Conservation (phyloP, 2,329 filamentous ascomycete genomes). For the Penicillium sp. region DNA sequence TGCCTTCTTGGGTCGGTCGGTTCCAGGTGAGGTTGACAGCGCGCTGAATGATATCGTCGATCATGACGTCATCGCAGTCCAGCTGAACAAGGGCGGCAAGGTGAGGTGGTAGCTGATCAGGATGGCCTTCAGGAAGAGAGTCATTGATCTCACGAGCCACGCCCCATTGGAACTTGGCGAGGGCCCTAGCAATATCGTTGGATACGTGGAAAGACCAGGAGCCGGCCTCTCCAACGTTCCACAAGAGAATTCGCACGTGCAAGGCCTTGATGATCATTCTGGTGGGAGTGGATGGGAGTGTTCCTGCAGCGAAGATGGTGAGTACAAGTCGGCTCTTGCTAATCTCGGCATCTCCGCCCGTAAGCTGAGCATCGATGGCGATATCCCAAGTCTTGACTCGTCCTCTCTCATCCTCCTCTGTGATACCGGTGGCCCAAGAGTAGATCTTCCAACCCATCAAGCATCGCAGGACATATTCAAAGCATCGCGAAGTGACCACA, state of each 20-base stretch:
- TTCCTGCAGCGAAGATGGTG: constrained; percentile 84
- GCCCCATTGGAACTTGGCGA: constrained; percentile 79
- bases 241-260: constrained; percentile 85
- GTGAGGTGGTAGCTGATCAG: constrained; percentile 74
- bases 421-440: constrained; percentile 75
- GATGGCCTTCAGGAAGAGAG: constrained; percentile 51
- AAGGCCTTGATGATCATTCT: constrained; percentile 89
- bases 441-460: constrained; percentile 76
- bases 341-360: constrained; percentile 85
- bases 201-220: constrained; percentile 66
- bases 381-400: constrained; percentile 92
- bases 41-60: constrained; percentile 74
- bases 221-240: constrained; percentile 70
- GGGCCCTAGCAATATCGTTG: constrained; percentile 69
- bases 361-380: constrained; percentile 87
- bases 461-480: constrained; percentile 79
- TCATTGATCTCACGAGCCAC: constrained; percentile 67
- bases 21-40: constrained; percentile 92
- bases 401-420: constrained; percentile 80
- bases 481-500: constrained; percentile 75
- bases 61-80: constrained; percentile 80
- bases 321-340: constrained; percentile 83
- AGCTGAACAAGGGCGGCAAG: constrained; percentile 74
- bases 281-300: constrained; percentile 77
- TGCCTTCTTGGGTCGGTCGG: constrained; percentile 69